A percentile compares a stretch with the other conserved stretches of the same genome.
phyloP scores from a whole-genome alignment of 2,329 filamentous ascomycete species.

The Colletotrichum liaoningense region DNA sequence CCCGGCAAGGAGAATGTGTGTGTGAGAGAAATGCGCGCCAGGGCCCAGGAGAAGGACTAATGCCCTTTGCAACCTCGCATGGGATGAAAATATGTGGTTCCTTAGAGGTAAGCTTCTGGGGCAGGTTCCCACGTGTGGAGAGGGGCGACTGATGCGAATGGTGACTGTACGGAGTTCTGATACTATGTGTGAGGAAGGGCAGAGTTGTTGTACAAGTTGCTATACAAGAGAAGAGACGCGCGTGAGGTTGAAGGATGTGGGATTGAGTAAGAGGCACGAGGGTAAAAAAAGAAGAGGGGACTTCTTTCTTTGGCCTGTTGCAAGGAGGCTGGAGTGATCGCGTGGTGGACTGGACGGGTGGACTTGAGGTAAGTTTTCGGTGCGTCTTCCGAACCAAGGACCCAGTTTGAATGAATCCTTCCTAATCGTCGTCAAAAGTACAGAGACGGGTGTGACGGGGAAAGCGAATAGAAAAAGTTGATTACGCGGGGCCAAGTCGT shows the following conservation, averaged over 20 bases:
- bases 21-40: not conserved
- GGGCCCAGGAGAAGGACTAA: not conserved
- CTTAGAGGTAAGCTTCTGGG: conserved; percentile 32
- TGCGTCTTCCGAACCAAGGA: conserved; percentile 9
- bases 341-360: not conserved
- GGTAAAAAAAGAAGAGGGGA: not conserved
- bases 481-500: not conserved
- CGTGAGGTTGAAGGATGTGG: not conserved
- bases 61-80: not conserved
- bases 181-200: not conserved
- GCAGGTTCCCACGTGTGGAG: conserved; percentile 22
- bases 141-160: not conserved
- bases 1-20: not conserved
- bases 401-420: conserved; percentile 23
- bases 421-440: not conserved
- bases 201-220: not conserved
- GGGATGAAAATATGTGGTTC: conserved; percentile 10
- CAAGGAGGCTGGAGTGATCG: conserved; percentile 7
- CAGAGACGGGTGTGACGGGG: not conserved
- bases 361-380: conserved; percentile 23
- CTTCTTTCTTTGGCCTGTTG: not conserved
- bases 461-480: not conserved
- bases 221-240: not conserved
- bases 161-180: too few relatives aligned
- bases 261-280: not conserved